Evolutionary conservation across 768 basidiomycete genomes (phyloP).

Genomic region (Sarcodon sp.): DNA sequence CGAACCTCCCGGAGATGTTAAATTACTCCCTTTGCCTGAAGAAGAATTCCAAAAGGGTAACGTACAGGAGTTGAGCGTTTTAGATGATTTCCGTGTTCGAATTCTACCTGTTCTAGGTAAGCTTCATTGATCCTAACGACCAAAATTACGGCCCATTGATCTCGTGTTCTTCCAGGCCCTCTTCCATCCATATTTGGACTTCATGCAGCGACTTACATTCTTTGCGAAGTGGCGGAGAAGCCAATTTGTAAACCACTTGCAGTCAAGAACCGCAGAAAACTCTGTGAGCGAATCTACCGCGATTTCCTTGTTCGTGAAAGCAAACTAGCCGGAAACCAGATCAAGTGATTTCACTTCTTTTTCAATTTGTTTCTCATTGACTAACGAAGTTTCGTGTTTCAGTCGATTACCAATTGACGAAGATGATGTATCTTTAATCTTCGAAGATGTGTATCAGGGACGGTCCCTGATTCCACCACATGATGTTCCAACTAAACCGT

Average conservation of each 20-base stretch:
- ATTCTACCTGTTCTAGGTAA: conserved; percentile 84
- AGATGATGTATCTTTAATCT: conserved; percentile 72
- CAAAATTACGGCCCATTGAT: neutral
- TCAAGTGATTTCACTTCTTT: conserved; percentile 35
- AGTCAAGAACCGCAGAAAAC: conserved; percentile 73
- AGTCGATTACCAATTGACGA: conserved; percentile 73
- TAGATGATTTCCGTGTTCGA: conserved; percentile 89
- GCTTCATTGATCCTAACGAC: conserved; percentile 8
- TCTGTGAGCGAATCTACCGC: conserved; percentile 69
- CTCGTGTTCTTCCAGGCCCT: conserved; percentile 33
- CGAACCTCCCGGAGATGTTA: conserved; percentile 82
- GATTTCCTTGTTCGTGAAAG: conserved; percentile 69
- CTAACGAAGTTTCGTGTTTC: neutral
- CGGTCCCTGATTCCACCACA: conserved; percentile 73
- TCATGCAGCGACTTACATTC: conserved; percentile 77
- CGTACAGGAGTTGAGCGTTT: conserved; percentile 79
- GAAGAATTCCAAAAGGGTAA: conserved; percentile 86
- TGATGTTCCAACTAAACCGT: conserved; percentile 57
- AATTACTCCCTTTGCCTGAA: conserved; percentile 80
- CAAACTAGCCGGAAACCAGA: conserved; percentile 38
- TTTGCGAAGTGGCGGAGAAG: conserved; percentile 77
- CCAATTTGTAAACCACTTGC: conserved; percentile 76
- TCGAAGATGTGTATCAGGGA: conserved; percentile 78
- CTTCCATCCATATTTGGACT: conserved; percentile 88
- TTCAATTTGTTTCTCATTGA: neutral